Evolutionary conservation across 306 rosid species (phyloP).

Genomic region (Dicorynia guianensis): DNA sequence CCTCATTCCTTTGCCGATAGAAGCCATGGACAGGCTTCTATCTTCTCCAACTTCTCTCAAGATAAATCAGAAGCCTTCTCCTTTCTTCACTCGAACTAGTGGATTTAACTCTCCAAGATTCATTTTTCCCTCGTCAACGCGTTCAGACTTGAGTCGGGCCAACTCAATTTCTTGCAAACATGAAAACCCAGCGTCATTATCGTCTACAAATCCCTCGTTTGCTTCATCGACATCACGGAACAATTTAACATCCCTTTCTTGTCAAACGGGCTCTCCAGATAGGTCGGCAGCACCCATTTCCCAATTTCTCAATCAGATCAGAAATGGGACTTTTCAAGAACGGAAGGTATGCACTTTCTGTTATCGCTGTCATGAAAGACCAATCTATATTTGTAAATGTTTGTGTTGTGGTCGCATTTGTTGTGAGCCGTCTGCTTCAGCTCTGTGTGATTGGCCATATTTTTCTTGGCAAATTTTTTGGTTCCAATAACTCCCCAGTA

Average conservation of each 20-base stretch:
- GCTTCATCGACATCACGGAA: slow-evolving; percentile 29
- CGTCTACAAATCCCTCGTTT: slow-evolving; percentile 31
- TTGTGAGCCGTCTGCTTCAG: background rate
- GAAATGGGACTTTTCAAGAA: slow-evolving; percentile 36
- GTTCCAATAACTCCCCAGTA: background rate
- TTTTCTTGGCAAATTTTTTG: background rate
- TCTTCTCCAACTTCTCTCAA: slow-evolving; percentile 62
- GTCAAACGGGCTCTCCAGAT: slow-evolving; percentile 35
- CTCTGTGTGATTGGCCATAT: background rate
- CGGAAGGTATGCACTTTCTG: slow-evolving; percentile 60
- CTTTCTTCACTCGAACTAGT: slow-evolving; percentile 43
- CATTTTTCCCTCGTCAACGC: slow-evolving; percentile 41
- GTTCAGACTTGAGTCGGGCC: slow-evolving; percentile 38
- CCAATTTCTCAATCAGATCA: slow-evolving; percentile 49
- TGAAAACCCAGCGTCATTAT: slow-evolving; percentile 49
- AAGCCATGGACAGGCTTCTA: slow-evolving; percentile 92
- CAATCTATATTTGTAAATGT: background rate
- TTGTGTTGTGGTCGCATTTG: slow-evolving; percentile 13
- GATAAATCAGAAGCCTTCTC: slow-evolving; percentile 42
- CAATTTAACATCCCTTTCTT: slow-evolving; percentile 27
- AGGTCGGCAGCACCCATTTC: slow-evolving; percentile 40
- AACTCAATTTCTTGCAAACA: slow-evolving; percentile 50
- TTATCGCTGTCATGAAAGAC: background rate
- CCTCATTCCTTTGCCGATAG: slow-evolving; percentile 28
- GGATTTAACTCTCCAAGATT: slow-evolving; percentile 55